phyloP scores from a whole-genome alignment of 371 early-diverging fungal genomes.

The Mucor circinelloides region DNA sequence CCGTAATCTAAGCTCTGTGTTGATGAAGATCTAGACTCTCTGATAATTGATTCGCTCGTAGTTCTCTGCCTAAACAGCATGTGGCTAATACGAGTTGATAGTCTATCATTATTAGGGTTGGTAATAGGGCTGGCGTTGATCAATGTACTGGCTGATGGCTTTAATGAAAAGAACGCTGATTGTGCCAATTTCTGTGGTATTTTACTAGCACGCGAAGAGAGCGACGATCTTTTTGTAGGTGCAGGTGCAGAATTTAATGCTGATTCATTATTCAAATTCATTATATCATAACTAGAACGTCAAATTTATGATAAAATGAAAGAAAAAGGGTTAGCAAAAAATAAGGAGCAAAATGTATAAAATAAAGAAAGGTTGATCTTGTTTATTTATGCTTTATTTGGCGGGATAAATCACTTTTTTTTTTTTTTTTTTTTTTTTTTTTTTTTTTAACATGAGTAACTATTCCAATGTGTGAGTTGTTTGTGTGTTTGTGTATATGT shows the following conservation, averaged over 20 bases:
- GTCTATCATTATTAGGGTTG: neutral
- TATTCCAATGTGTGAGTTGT: neutral
- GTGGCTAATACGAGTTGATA: constrained; percentile 15
- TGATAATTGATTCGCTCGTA: constrained; percentile 6
- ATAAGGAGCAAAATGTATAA: neutral
- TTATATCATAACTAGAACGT: constrained; percentile 1
- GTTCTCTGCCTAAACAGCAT: constrained; percentile 19
- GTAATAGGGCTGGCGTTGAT: neutral
- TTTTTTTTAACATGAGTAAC: neutral
- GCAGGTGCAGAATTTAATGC: neutral
- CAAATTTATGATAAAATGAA: neutral
- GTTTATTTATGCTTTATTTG: constrained; percentile 15
- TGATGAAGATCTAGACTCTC: constrained; percentile 3
- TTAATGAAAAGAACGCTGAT: constrained; percentile 18
- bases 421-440: neutral
- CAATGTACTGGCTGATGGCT: constrained; percentile 17
- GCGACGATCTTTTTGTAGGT: constrained; percentile 14
- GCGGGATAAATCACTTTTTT: constrained; percentile 8
- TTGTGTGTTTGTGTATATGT: neutral
- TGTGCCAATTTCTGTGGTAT: constrained; percentile 28
- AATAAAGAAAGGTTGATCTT: constrained; percentile 16
- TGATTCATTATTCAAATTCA: constrained; percentile 14
- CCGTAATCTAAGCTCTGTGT: constrained; percentile 3
- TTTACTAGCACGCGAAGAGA: constrained; percentile 30
- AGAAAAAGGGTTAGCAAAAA: neutral